Evolutionary conservation across 202 grass and related monocot genomes (phyloP).

Genomic region (Bolboschoenoplectus hybrid): DNA sequence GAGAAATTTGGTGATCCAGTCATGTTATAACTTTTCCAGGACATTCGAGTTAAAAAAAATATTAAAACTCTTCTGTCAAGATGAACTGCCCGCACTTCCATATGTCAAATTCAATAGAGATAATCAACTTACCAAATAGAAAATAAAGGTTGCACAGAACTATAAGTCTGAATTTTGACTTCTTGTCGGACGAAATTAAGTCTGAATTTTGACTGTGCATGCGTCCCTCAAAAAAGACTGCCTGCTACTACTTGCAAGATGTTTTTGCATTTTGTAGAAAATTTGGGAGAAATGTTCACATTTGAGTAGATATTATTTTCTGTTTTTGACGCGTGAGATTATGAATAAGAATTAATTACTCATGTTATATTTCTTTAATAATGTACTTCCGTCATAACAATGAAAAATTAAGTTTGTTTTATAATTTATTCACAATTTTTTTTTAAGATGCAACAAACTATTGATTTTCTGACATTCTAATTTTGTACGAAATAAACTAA

Average conservation of each 20-base stretch:
- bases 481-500: too few species aligned
- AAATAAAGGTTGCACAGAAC: neutral
- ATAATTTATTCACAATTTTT: too few species aligned
- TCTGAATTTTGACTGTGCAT: conserved; percentile 4
- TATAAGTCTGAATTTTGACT: neutral
- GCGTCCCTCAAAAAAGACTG: neutral
- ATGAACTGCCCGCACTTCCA: neutral
- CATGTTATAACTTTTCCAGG: too few species aligned
- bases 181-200: neutral
- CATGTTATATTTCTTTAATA: too few species aligned
- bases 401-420: too few species aligned
- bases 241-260: neutral
- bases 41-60: too few species aligned
- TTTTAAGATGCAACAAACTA: too few species aligned
- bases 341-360: too few species aligned
- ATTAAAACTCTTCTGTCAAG: neutral
- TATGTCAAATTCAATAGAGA: neutral
- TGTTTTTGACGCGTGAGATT: neutral
- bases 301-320: neutral
- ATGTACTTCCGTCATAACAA: too few species aligned
- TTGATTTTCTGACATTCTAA: too few species aligned
- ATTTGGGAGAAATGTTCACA: neutral
- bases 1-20: too few species aligned
- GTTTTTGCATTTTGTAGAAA: neutral
- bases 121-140: neutral